A percentile compares a stretch with the other conserved stretches of the same genome.
Evolutionary conservation across 345 rosid species (phyloP).

Genomic region (Alliaria petiolata): DNA sequence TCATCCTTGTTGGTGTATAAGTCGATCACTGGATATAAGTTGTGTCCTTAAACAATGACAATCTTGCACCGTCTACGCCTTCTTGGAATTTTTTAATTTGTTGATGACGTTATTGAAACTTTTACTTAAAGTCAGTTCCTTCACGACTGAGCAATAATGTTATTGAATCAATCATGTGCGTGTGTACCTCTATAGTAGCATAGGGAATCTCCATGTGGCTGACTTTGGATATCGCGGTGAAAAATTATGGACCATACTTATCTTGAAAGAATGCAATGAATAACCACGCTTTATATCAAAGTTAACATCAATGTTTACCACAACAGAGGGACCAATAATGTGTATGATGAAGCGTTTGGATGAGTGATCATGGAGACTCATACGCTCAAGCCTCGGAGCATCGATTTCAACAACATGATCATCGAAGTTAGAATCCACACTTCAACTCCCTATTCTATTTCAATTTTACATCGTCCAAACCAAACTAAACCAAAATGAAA

Average conservation of each 20-base stretch:
- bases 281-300: not conserved
- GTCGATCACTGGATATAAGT: no score
- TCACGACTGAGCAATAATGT: no score
- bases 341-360: not conserved
- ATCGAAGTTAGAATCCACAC: no score
- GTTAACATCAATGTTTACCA: not conserved
- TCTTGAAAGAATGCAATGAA: not conserved
- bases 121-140: no score
- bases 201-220: not conserved
- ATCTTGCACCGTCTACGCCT: no score
- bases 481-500: no score
- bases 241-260: not conserved
- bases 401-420: not conserved
- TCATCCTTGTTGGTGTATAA: no score
- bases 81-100: no score
- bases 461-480: no score
- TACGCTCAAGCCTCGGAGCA: not conserved
- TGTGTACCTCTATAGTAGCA: not conserved
- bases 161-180: not conserved
- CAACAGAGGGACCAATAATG: not conserved
- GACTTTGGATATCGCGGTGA: not conserved
- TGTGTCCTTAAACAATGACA: no score
- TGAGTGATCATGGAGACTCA: not conserved
- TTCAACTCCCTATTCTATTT: no score
- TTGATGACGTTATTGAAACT: no score